These are phyloP conservation scores for Collybiopsis luxurians DNA, from an alignment of 768 basidiomycete genomes.

Conservation along the genomic window DNA sequence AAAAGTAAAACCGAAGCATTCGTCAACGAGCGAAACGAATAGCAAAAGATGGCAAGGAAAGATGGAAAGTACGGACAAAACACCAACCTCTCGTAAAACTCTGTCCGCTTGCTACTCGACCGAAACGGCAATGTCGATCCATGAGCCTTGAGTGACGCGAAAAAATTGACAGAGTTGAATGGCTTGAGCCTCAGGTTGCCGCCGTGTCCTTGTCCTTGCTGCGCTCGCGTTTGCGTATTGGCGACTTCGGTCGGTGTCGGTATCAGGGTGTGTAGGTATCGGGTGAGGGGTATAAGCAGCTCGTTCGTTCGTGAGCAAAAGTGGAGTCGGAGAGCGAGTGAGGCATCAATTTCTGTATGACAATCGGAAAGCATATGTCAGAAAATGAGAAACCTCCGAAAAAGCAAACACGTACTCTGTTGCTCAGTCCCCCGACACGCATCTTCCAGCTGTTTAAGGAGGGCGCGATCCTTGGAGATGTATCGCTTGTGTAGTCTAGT, in stretches of 20 bases:
- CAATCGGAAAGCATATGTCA: not conserved
- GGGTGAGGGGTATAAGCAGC: conserved; percentile 83
- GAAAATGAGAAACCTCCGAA: conserved; percentile 4
- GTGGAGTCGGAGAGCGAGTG: conserved; percentile 69
- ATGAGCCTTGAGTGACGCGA: conserved; percentile 67
- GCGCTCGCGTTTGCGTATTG: conserved; percentile 16
- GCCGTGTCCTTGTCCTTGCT: conserved; percentile 6
- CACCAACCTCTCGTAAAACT: conserved; percentile 64
- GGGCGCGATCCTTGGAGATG: conserved; percentile 75
- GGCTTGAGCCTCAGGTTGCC: conserved; percentile 54
- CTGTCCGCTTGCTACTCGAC: conserved; percentile 56
- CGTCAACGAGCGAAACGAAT: not conserved
- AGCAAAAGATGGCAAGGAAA: not conserved
- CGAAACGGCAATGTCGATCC: conserved; percentile 77
- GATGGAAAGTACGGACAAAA: not conserved
- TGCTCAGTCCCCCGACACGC: conserved; percentile 48
- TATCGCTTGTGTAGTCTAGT: conserved; percentile 78
- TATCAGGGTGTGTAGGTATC: conserved; percentile 88
- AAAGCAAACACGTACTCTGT: conserved; percentile 42
- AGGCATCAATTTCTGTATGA: conserved; percentile 55
- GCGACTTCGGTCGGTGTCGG: conserved; percentile 60
- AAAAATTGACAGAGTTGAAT: conserved; percentile 67
- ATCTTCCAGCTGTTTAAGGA: conserved; percentile 72
- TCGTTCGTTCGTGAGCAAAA: conserved; percentile 84
- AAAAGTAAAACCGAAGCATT: too few species aligned